Percentiles rank a stretch among this genome's conserved stretches.
Conservation (phyloP, 257 asterid genomes). For the Solanum sparsipilum region DNA sequence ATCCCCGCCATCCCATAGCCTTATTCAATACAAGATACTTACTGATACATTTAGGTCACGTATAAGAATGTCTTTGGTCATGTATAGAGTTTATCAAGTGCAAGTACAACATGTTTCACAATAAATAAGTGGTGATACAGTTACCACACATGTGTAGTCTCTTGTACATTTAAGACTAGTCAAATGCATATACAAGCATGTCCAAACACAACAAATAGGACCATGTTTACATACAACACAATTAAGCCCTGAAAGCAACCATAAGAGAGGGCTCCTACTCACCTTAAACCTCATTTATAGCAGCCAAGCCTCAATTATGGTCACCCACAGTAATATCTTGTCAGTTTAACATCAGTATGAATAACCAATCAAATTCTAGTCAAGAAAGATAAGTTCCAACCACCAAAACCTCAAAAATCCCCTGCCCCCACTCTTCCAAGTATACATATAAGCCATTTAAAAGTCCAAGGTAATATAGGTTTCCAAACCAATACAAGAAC, state of each 20-base stretch:
- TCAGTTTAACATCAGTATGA: neutral
- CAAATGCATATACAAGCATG: neutral
- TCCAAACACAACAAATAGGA: neutral
- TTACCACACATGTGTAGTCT: neutral
- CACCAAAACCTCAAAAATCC: neutral
- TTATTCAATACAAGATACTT: neutral
- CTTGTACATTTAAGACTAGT: neutral
- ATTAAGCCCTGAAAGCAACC: neutral
- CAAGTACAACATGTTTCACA: neutral
- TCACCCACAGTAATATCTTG: neutral
- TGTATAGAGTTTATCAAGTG: neutral
- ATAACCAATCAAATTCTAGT: neutral
- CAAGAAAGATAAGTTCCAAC: neutral
- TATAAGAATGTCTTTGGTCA: neutral
- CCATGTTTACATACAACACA: neutral
- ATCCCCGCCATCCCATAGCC: neutral
- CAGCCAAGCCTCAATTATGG: neutral
- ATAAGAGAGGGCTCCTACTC: neutral
- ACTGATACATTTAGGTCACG: neutral
- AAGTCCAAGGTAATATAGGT: neutral
- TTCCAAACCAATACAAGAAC: neutral
- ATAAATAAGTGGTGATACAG: neutral
- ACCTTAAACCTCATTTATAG: neutral
- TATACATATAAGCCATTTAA: neutral
- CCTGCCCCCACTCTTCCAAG: neutral